phyloP scores from a whole-genome alignment of 495 filamentous ascomycete species.

The Lasiosphaeris hirsuta region DNA sequence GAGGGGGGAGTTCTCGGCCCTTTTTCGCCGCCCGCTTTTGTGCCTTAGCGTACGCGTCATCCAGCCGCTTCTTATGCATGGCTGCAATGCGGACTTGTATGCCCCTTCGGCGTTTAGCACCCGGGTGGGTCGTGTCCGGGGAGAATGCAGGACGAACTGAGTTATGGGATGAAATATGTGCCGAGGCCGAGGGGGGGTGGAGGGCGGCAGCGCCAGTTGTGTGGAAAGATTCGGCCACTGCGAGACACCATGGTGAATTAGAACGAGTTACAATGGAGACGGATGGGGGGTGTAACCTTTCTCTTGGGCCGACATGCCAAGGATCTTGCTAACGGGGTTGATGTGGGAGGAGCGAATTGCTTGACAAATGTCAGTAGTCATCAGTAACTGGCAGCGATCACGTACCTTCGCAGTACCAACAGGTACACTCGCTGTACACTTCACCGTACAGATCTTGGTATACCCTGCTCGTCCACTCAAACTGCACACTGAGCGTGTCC shows the following conservation, averaged over 20 bases:
- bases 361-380: constrained; percentile 6
- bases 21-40: constrained; percentile 60
- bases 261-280: constrained; percentile 18
- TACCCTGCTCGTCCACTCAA: constrained; percentile 69
- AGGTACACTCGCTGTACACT: constrained; percentile 79
- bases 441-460: constrained; percentile 63
- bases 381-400: background rate
- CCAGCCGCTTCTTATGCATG: constrained; percentile 49
- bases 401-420: constrained; percentile 80
- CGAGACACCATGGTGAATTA: constrained; percentile 28
- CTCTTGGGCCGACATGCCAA: constrained; percentile 44
- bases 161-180: constrained; percentile 74
- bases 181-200: constrained; percentile 54
- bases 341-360: constrained; percentile 63
- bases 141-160: constrained; percentile 22
- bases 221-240: constrained; percentile 54
- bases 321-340: constrained; percentile 37
- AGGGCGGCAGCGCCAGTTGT: constrained; percentile 51
- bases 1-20: constrained; percentile 45
- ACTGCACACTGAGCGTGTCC: constrained; percentile 54
- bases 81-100: constrained; percentile 50
- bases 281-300: constrained; percentile 30
- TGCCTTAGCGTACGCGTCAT: constrained; percentile 59
- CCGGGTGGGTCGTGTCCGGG: constrained; percentile 25
- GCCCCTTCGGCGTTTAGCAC: constrained; percentile 46